These are phyloP conservation scores for Pleurotus tuoliensis DNA, from an alignment of 768 basidiomycete genomes.

Conservation along the genomic window DNA sequence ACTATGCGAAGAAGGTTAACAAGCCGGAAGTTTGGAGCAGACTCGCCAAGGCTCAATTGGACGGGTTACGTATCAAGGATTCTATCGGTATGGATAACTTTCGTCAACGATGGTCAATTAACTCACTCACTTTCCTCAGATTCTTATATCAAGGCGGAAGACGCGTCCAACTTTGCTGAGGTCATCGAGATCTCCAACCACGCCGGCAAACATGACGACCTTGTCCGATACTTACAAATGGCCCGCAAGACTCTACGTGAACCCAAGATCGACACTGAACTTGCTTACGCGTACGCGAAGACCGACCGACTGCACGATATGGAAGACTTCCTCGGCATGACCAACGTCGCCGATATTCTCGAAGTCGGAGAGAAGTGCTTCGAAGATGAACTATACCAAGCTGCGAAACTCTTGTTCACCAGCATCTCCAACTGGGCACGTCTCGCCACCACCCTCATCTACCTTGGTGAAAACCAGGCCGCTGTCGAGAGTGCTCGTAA, in stretches of 20 bases:
- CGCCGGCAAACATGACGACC: conserved; percentile 88
- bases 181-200: conserved; percentile 95
- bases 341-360: conserved; percentile 95
- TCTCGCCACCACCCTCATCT: conserved; percentile 95
- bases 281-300: conserved; percentile 98
- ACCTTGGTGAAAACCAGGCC: conserved; percentile 95
- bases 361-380: conserved; percentile 99
- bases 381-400: conserved; percentile 96
- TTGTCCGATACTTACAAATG: conserved; percentile 98
- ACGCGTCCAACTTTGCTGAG: conserved; percentile 89
- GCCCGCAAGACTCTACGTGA: conserved; percentile 95
- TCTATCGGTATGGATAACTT: conserved; percentile 70
- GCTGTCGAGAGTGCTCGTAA: conserved; percentile 99
- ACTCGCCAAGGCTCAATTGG: conserved; percentile 97
- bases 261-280: conserved; percentile 96
- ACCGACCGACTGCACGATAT: conserved; percentile 97
- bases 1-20: conserved; percentile 96
- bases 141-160: conserved; percentile 97
- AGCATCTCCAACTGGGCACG: conserved; percentile 99
- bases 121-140: conserved; percentile 39
- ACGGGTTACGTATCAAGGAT: conserved; percentile 97
- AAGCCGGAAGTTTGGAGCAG: conserved; percentile 96
- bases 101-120: conserved; percentile 3
- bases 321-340: conserved; percentile 99
- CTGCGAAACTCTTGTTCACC: conserved; percentile 90